Evolutionary conservation across 2,329 filamentous ascomycete species (phyloP).

Genomic region (Ceratocystis ficicola): DNA sequence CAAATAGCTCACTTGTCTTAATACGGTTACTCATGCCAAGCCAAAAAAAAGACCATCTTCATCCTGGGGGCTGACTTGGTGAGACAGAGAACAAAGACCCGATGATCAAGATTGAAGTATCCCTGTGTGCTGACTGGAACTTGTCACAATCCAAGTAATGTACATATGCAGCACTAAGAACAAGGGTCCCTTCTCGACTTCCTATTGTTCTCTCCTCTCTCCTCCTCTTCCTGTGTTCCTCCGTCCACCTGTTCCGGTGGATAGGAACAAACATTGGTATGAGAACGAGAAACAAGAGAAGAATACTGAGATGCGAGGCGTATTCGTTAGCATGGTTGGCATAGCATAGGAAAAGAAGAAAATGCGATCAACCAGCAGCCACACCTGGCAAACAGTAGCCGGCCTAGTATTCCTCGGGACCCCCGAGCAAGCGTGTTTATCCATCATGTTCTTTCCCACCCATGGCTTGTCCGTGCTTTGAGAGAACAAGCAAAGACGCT

Average conservation of each 20-base stretch:
- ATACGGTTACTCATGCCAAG: slow-evolving; percentile 3
- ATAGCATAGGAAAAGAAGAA: not conserved
- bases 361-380: not conserved
- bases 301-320: too few species aligned
- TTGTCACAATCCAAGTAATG: not conserved
- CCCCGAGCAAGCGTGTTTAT: not conserved
- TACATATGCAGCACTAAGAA: not conserved
- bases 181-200: not conserved
- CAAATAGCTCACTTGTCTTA: not conserved
- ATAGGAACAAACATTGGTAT: too few species aligned
- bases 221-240: not conserved
- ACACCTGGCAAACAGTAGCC: not conserved
- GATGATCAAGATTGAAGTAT: not conserved
- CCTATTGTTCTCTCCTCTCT: not conserved
- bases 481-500: slow-evolving; percentile 1
- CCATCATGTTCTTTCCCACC: not conserved
- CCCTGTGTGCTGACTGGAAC: not conserved
- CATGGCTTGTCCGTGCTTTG: not conserved
- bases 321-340: too few species aligned
- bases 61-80: too few species aligned
- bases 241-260: too few species aligned
- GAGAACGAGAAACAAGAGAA: too few species aligned
- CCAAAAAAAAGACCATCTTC: not conserved
- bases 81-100: not conserved
- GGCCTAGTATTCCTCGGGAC: not conserved